phyloP scores from a whole-genome alignment of 169 alveolate species.

The Eimeria falciformis region DNA sequence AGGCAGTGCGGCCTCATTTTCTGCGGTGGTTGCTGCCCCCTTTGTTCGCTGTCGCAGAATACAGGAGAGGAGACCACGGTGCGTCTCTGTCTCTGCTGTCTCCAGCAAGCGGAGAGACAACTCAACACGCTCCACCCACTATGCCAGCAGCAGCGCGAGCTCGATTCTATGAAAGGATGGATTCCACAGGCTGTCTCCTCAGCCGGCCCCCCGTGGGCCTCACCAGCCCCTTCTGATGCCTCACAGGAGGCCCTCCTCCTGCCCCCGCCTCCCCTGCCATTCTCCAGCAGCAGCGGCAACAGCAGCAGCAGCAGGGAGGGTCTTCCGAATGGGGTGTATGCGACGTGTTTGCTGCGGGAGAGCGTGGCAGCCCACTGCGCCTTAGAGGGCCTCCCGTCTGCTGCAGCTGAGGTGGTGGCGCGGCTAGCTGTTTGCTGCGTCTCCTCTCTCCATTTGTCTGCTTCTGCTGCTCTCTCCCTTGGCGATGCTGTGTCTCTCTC shows the following conservation, averaged over 20 bases:
- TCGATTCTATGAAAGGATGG: background rate
- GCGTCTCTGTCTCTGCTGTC: background rate
- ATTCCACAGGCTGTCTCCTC: background rate
- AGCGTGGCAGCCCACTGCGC: background rate
- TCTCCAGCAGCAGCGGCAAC: slow-evolving; percentile 29
- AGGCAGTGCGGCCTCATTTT: slow-evolving; percentile 1
- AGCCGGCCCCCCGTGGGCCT: background rate
- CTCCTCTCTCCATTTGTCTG: background rate
- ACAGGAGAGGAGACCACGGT: background rate
- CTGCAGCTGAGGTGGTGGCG: slow-evolving; percentile 22
- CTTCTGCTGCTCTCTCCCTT: slow-evolving; percentile 2
- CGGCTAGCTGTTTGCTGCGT: slow-evolving; percentile 19
- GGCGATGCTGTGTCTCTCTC: background rate
- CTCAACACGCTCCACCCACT: background rate
- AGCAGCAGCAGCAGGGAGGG: slow-evolving; percentile 14
- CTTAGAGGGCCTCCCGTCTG: slow-evolving; percentile 6
- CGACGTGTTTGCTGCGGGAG: slow-evolving; percentile 1
- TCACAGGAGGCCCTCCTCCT: background rate
- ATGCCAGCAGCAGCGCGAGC: slow-evolving; percentile 1
- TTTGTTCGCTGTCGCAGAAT: background rate
- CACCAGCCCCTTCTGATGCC: background rate
- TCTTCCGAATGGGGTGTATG: slow-evolving; percentile 22
- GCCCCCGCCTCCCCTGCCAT: background rate
- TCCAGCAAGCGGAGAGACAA: background rate
- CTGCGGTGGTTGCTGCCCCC: slow-evolving; percentile 22